Evolutionary conservation across 768 basidiomycete genomes (phyloP).

Genomic region (Coprinopsis strossmayeri): DNA sequence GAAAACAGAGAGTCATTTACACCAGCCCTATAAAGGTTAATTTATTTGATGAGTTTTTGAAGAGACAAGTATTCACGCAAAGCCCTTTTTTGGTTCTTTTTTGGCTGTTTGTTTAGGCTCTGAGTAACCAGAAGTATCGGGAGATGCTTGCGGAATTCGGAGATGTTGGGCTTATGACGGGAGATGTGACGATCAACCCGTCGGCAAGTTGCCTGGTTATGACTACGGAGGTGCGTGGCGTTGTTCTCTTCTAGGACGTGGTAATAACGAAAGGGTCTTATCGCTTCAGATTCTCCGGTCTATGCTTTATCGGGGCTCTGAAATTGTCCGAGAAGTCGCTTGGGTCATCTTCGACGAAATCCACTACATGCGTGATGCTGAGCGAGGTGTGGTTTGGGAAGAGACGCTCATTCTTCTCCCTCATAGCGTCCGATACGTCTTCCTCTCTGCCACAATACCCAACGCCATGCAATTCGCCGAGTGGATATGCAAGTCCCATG

Average conservation of each 20-base stretch:
- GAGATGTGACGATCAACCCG: conserved; percentile 98
- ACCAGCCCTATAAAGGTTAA: conserved; percentile 98
- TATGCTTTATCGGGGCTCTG: conserved; percentile 97
- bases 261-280: too few relatives aligned
- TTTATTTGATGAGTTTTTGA: conserved; percentile 13
- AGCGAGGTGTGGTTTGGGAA: conserved; percentile 99
- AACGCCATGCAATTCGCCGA: conserved; percentile 99
- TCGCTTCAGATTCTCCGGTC: conserved; percentile 93
- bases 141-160: conserved; percentile 97
- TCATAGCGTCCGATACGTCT: conserved; percentile 94
- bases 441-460: conserved; percentile 97
- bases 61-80: conserved; percentile 7
- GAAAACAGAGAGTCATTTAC: conserved; percentile 95
- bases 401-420: conserved; percentile 97
- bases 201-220: conserved; percentile 96
- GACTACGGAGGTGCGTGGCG: conserved; percentile 96
- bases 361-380: conserved; percentile 99
- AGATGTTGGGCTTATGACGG: conserved; percentile 98
- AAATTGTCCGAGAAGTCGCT: conserved; percentile 99
- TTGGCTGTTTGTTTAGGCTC: conserved; percentile 51
- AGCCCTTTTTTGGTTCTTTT: conserved; percentile 3
- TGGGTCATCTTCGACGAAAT: conserved; percentile 99
- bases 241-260: too few relatives aligned
- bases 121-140: conserved; percentile 98
- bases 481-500: conserved; percentile 97